Base-by-base conservation (phyloP, 2,329 filamentous ascomycete species). In the Fusarium redolens region DNA sequence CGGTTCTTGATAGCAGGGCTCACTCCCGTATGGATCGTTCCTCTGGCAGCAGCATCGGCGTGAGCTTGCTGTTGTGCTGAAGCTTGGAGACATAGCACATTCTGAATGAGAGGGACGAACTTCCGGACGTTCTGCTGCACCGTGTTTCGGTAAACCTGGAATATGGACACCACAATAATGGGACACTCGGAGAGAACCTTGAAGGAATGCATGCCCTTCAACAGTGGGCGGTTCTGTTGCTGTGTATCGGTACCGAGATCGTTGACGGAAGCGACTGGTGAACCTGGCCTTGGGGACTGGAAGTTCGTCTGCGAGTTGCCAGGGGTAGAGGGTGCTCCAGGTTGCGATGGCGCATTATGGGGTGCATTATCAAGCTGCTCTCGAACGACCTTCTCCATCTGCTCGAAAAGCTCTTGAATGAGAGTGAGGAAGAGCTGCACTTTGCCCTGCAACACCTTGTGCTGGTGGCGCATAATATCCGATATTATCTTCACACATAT, bases 201-300 rank as follows among this genome's bases (percentile, higher is more conserved):
- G 88, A 99, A 99, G 2, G 96, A 99, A 80, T 97, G 94, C 94
- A 98, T 98, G 35, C 96, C 96, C 82, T 94, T 97, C 61, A 95
- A 85, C 38, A 99, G 83, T 54, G 94, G 92, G 65, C 95, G 91
- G 61, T 84, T 94, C 77, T 95, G 92, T 79, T 96, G 94, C 77
- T 94, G 92, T n/a, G 87, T 85, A 76, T 98, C 95, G 18, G 91
- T 89, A 10, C 91, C 94, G 56, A 97, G 88, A 71, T 98, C 96
- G 22, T 92, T 88, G 6, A 93, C 90, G 2, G 94, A 92, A 5
- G 93, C 92, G 13, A 95, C 93, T 7, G 97, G 96, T 6, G 97
- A 99, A 59, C 92, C 95, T 8, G 96, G 96, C 59, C 94, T 89
- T 15, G 95, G 95, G 3, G 95, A 97, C 79, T 97, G 93, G 74